phyloP scores from a whole-genome alignment of 805 yeast species.

The Suhomyces sp. region DNA sequence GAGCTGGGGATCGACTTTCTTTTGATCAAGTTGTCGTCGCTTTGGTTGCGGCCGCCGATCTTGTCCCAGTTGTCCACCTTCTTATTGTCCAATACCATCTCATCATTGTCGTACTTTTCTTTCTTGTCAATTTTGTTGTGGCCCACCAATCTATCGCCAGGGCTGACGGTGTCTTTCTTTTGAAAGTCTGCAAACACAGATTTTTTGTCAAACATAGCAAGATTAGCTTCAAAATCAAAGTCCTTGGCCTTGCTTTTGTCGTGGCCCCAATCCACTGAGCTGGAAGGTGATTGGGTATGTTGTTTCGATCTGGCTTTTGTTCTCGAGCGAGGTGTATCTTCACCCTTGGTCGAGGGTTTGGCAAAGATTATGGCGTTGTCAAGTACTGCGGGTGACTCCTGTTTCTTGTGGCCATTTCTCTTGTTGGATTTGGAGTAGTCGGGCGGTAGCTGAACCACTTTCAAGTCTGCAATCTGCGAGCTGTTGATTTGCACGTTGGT shows the following conservation, averaged over 20 bases:
- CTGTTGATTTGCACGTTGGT: constrained; percentile 27
- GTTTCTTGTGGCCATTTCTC: constrained; percentile 5
- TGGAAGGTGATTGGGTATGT: constrained; percentile 7
- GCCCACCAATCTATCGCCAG: constrained; percentile 65
- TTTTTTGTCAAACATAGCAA: constrained; percentile 77
- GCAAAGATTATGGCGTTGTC: constrained; percentile 32
- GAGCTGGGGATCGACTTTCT: constrained; percentile 7
- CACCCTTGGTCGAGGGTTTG: constrained; percentile 6
- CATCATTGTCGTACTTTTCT: constrained; percentile 62
- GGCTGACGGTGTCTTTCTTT: constrained; percentile 57
- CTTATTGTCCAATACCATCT: constrained; percentile 59
- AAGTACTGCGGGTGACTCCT: constrained; percentile 13
- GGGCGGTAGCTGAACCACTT: constrained; percentile 54
- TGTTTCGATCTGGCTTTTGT: constrained; percentile 3
- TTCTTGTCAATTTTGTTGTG: constrained; percentile 56
- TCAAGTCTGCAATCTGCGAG: constrained; percentile 48
- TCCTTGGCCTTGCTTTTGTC: constrained; percentile 52
- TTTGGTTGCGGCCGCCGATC: constrained; percentile 22
- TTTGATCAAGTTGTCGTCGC: constrained; percentile 4
- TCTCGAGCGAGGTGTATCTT: constrained; percentile 3
- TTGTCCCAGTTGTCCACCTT: constrained; percentile 54
- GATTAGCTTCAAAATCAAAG: constrained; percentile 81
- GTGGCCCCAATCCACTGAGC: constrained; percentile 40
- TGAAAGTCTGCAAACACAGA: constrained; percentile 76
- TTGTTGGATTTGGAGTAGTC: constrained; percentile 16